These are phyloP conservation scores for Fagopyrum esculentum DNA, from an alignment of 148 eudicot genomes.

Conservation along the genomic window DNA sequence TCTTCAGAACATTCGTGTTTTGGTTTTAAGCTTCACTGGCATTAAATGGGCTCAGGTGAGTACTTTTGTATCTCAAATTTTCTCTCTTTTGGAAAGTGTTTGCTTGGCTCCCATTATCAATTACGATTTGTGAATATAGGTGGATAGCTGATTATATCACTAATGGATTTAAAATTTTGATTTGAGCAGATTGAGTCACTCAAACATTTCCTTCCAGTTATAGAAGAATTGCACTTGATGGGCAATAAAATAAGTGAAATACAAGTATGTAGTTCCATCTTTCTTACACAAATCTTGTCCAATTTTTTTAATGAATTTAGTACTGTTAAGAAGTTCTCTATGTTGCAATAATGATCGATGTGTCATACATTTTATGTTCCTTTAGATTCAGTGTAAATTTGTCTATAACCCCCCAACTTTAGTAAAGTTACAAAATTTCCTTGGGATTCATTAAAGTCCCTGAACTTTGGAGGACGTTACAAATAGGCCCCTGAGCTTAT, in stretches of 20 bases:
- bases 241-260: constrained; percentile 65
- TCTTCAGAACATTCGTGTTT: constrained; percentile 37
- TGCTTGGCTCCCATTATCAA: not conserved
- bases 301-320: not conserved
- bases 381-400: no score
- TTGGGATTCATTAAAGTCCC: no score
- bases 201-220: constrained; percentile 44
- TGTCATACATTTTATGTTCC: not conserved
- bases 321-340: not conserved
- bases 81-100: not conserved
- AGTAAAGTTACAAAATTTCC: no score
- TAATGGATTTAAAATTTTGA: constrained; percentile 1
- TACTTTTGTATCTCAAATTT: not conserved
- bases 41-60: constrained; percentile 75
- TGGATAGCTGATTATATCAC: not conserved
- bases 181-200: constrained; percentile 63
- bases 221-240: constrained; percentile 89
- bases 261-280: constrained; percentile 30
- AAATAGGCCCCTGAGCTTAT: no score
- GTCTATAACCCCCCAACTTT: no score
- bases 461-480: no score
- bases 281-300: not conserved
- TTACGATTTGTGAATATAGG: not conserved
- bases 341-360: not conserved
- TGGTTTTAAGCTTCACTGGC: constrained; percentile 45